These are phyloP conservation scores for Piromyces sp. DNA, from an alignment of 192 early-diverging fungal species.

Conservation along the genomic window DNA sequence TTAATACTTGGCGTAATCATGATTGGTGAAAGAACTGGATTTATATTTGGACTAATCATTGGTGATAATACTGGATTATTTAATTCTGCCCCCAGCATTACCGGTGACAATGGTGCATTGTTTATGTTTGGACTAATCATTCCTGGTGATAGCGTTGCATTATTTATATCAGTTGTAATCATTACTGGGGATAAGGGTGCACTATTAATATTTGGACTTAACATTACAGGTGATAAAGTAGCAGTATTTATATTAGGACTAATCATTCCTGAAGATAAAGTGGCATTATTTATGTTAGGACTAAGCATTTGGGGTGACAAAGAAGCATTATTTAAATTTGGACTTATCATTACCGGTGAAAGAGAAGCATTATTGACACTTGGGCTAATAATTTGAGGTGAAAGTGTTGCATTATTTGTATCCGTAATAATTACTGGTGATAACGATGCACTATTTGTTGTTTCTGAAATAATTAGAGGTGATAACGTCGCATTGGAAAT, in stretches of 20 bases:
- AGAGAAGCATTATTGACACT: background rate
- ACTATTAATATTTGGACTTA: no score
- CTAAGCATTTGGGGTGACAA: background rate
- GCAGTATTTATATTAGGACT: background rate
- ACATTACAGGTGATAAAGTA: background rate
- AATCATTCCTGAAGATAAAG: background rate
- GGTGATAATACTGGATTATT: no score
- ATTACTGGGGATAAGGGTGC: no score
- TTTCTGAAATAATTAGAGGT: no score
- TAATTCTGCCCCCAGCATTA: no score
- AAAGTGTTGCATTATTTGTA: background rate
- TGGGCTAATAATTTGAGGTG: background rate
- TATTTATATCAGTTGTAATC: no score
- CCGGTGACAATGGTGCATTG: background rate
- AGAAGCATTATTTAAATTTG: background rate
- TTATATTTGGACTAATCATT: no score
- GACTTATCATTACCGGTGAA: background rate
- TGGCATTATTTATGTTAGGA: background rate
- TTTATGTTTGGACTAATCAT: background rate
- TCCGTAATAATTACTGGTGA: background rate
- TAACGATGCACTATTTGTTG: no score
- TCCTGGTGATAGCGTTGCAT: background rate
- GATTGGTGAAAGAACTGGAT: no score
- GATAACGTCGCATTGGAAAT: background rate
- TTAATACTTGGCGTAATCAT: no score